phyloP scores from a whole-genome alignment of 2,329 filamentous ascomycete species.

The Aspergillus sclerotialis region DNA sequence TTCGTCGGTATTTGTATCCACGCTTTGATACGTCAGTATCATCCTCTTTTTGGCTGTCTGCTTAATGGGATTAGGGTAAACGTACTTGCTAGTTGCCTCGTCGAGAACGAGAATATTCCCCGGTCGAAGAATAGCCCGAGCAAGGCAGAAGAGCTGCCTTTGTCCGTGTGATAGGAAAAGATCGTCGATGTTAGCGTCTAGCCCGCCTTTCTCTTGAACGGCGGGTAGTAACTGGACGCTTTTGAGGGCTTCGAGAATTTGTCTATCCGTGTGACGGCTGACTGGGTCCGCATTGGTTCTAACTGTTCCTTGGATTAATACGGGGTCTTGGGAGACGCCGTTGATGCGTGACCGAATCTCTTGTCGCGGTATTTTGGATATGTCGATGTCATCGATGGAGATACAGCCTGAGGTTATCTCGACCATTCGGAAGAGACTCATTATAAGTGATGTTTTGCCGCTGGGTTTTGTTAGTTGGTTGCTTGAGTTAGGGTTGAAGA shows the following conservation, averaged over 20 bases:
- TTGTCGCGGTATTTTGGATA: slow-evolving; percentile 31
- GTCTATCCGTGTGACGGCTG: slow-evolving; percentile 20
- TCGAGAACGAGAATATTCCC: slow-evolving; percentile 40
- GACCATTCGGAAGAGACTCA: slow-evolving; percentile 37
- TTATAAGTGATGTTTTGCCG: slow-evolving; percentile 38
- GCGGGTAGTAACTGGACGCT: slow-evolving; percentile 31
- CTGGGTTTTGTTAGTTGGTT: slow-evolving; percentile 15
- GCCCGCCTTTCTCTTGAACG: slow-evolving; percentile 32
- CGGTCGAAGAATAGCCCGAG: slow-evolving; percentile 48
- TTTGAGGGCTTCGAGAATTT: slow-evolving; percentile 30
- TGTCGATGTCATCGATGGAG: slow-evolving; percentile 36
- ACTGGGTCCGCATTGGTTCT: slow-evolving; percentile 35
- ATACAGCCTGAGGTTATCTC: slow-evolving; percentile 34
- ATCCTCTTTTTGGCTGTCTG: background rate
- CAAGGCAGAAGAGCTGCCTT: slow-evolving; percentile 58
- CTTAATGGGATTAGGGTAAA: slow-evolving; percentile 1
- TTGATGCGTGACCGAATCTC: slow-evolving; percentile 36
- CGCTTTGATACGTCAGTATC: slow-evolving; percentile 27
- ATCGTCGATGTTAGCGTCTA: slow-evolving; percentile 40
- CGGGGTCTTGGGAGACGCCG: slow-evolving; percentile 38
- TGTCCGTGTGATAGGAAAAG: slow-evolving; percentile 53
- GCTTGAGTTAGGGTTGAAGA: background rate
- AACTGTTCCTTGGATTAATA: slow-evolving; percentile 35
- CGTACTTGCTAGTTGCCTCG: slow-evolving; percentile 35
- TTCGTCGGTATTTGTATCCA: slow-evolving; percentile 52